phyloP scores from a whole-genome alignment of 345 rosid genomes.

The Nasturtium officinale region DNA sequence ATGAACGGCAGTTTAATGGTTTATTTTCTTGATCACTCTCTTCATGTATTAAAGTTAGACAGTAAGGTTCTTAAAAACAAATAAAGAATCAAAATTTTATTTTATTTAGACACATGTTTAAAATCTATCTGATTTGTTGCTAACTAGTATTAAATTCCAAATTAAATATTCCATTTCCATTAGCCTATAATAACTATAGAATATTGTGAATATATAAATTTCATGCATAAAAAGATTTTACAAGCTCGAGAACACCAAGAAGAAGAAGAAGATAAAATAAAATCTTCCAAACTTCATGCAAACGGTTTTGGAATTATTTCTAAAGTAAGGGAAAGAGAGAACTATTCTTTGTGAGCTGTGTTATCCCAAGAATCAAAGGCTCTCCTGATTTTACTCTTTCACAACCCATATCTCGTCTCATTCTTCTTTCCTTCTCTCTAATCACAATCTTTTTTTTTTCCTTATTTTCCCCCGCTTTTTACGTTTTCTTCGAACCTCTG shows the following conservation, averaged over 20 bases:
- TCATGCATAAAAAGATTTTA: too few relatives aligned
- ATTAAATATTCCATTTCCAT: too few relatives aligned
- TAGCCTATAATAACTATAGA: too few relatives aligned
- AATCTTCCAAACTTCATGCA: conserved; percentile 16
- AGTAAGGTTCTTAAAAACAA: too few relatives aligned
- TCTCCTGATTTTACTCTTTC: conserved; percentile 38
- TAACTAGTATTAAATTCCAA: too few relatives aligned
- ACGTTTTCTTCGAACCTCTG: conserved; percentile 26
- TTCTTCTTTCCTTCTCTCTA: conserved; percentile 30
- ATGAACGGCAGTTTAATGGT: too few relatives aligned
- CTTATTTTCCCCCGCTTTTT: conserved; percentile 32
- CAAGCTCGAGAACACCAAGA: background rate
- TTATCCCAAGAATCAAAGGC: conserved; percentile 35
- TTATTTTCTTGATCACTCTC: too few relatives aligned
- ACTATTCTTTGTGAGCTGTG: conserved; percentile 29
- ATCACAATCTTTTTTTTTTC: conserved; percentile 31
- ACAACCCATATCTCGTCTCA: conserved; percentile 32
- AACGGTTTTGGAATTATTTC: conserved; percentile 22
- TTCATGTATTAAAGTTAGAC: too few relatives aligned
- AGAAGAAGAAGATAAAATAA: background rate
- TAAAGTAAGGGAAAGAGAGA: conserved; percentile 28
- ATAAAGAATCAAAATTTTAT: too few relatives aligned
- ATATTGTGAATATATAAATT: too few relatives aligned
- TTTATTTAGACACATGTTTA: too few relatives aligned
- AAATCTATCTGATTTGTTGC: too few relatives aligned